Percentiles rank a stretch among this genome's conserved stretches.
Evolutionary conservation across 129 eudicot genomes (phyloP).

Genomic region (Tagetes patula): DNA sequence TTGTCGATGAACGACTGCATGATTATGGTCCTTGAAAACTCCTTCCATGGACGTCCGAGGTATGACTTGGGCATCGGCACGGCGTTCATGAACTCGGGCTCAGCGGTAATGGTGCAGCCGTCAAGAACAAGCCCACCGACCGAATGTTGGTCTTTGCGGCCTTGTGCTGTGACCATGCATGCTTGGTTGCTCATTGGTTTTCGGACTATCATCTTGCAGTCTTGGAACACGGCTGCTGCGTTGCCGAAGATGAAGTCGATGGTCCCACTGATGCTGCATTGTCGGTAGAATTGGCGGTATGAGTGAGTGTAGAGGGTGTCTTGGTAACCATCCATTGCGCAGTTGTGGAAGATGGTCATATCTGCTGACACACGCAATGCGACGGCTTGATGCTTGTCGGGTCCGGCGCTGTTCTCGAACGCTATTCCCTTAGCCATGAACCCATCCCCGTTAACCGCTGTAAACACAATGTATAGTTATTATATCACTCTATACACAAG

Average conservation of each 20-base stretch:
- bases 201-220: constrained; percentile 45
- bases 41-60: constrained; percentile 58
- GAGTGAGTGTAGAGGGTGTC: constrained; percentile 39
- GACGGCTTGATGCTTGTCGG: constrained; percentile 63
- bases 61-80: constrained; percentile 36
- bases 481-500: neutral
- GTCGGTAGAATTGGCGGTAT: constrained; percentile 50
- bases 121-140: constrained; percentile 45
- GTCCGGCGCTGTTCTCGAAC: constrained; percentile 65
- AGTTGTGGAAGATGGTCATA: constrained; percentile 38
- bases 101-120: constrained; percentile 42
- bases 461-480: neutral
- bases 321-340: constrained; percentile 31
- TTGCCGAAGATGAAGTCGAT: constrained; percentile 59
- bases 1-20: constrained; percentile 44
- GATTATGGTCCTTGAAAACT: constrained; percentile 40
- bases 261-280: constrained; percentile 54
- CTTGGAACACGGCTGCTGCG: constrained; percentile 56
- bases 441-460: constrained; percentile 61
- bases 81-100: constrained; percentile 19
- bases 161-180: constrained; percentile 60
- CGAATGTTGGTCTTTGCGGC: constrained; percentile 35
- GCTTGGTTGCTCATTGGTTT: constrained; percentile 39
- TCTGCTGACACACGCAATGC: constrained; percentile 58
- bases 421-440: constrained; percentile 67